Conservation (phyloP, 108 stramenopile genomes). For the Pseudonitzschia delicatissima region DNA sequence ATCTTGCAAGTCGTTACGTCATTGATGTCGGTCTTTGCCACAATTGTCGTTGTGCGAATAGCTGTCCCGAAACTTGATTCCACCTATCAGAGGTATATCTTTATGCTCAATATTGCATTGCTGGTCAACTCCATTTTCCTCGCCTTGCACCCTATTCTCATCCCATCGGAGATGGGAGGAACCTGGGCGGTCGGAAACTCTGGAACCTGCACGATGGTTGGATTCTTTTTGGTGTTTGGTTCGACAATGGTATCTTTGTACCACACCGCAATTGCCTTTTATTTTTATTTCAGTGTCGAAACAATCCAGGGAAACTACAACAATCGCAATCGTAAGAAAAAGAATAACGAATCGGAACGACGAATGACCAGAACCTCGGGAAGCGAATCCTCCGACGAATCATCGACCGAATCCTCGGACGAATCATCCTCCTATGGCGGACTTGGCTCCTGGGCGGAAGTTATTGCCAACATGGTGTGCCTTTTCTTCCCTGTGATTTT, state of each 20-base stretch:
- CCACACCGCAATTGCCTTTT: conserved; percentile 47
- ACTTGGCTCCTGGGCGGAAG: conserved; percentile 18
- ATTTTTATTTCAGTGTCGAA: conserved; percentile 34
- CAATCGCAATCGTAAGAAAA: not conserved
- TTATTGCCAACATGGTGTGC: conserved; percentile 8
- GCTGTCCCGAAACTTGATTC: conserved; percentile 15
- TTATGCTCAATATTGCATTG: conserved; percentile 22
- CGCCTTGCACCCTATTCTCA: conserved; percentile 16
- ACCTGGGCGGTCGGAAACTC: conserved; percentile 37
- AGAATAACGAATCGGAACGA: not conserved
- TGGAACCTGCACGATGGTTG: conserved; percentile 38
- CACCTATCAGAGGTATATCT: conserved; percentile 28
- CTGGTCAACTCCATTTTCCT: conserved; percentile 24
- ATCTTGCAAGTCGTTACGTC: conserved; percentile 1
- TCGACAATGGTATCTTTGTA: conserved; percentile 40
- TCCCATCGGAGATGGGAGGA: not conserved
- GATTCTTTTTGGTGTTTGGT: conserved; percentile 54
- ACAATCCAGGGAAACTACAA: not conserved
- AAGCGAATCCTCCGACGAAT: conserved; percentile 14
- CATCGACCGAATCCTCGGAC: conserved; percentile 11
- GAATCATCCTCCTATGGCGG: conserved; percentile 21
- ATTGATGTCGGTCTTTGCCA: conserved; percentile 20
- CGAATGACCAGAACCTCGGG: not conserved
- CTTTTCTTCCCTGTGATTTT: conserved; percentile 9
- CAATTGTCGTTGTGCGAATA: conserved; percentile 26